These are phyloP conservation scores for Phytophthora quininea DNA, from an alignment of 352 stramenopile genomes.

Conservation along the genomic window DNA sequence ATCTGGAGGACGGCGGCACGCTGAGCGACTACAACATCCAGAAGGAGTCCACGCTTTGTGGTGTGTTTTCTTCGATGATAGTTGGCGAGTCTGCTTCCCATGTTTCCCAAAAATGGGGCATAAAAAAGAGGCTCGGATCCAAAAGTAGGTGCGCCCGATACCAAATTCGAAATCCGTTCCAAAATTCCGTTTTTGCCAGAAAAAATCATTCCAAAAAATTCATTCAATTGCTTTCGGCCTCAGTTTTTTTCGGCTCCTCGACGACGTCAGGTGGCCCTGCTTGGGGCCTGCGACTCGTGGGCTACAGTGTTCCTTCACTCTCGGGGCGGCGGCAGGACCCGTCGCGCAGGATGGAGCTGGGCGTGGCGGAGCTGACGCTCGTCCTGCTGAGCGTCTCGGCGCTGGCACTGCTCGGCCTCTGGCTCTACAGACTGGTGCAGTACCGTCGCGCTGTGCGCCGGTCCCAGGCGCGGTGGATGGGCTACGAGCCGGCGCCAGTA, in stretches of 20 bases:
- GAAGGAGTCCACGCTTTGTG: too few relatives aligned
- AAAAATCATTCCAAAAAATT: neutral
- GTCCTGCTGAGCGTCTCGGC: slow-evolving; percentile 43
- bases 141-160: too few relatives aligned
- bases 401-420: slow-evolving; percentile 51
- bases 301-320: slow-evolving; percentile 32
- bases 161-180: too few relatives aligned
- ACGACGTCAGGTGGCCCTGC: slow-evolving; percentile 4
- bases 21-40: too few relatives aligned
- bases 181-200: too few relatives aligned
- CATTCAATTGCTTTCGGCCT: slow-evolving; percentile 22
- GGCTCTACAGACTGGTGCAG: slow-evolving; percentile 64
- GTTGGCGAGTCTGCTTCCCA: too few relatives aligned
- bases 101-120: too few relatives aligned
- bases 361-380: slow-evolving; percentile 46
- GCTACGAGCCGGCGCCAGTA: slow-evolving; percentile 46
- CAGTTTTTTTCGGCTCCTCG: slow-evolving; percentile 11
- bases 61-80: too few relatives aligned
- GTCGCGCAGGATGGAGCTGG: slow-evolving; percentile 45
- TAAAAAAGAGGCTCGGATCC: too few relatives aligned
- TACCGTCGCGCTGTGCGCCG: slow-evolving; percentile 64
- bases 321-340: slow-evolving; percentile 27
- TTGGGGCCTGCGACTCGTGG: neutral
- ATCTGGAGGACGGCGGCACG: too few relatives aligned
- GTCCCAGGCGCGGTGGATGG: slow-evolving; percentile 72